Conservation (phyloP, 257 asterid species). For the Catharanthus roseus region DNA sequence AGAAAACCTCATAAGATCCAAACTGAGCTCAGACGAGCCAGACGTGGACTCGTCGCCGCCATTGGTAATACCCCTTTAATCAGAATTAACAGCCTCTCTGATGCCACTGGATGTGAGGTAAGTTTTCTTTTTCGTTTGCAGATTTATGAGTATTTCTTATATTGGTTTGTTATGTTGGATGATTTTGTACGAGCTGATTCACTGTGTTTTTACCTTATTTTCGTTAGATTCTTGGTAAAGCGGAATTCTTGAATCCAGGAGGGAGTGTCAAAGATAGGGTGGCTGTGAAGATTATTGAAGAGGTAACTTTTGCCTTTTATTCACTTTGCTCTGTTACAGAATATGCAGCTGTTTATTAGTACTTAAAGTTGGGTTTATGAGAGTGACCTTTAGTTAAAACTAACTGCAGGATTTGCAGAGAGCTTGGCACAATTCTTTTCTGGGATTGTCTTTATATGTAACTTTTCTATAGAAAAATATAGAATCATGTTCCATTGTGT, state of each 20-base stretch:
- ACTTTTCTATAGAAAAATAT: too few relatives aligned
- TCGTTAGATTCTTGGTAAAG: conserved; percentile 80
- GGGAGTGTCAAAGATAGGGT: conserved; percentile 97
- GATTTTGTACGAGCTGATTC: neutral
- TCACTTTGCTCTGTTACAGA: neutral
- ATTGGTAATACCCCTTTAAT: conserved; percentile 90
- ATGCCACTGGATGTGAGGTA: conserved; percentile 92
- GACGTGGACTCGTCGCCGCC: conserved; percentile 76
- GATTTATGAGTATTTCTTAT: neutral
- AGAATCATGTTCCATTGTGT: too few relatives aligned
- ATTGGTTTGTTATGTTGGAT: neutral
- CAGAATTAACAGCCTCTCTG: conserved; percentile 84
- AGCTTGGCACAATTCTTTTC: too few relatives aligned
- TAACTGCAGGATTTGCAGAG: too few relatives aligned
- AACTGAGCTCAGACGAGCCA: conserved; percentile 26
- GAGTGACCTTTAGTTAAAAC: neutral
- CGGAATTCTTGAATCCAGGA: conserved; percentile 95
- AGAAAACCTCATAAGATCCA: conserved; percentile 16
- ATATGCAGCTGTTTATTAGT: neutral
- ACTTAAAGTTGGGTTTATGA: too few relatives aligned
- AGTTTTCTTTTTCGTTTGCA: neutral
- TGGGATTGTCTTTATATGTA: too few relatives aligned
- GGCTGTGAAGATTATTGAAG: conserved; percentile 85
- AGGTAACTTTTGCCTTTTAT: conserved; percentile 34
- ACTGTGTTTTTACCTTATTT: neutral